phyloP scores from a whole-genome alignment of 371 early-diverging fungal genomes.

The Entomophthora muscae region DNA sequence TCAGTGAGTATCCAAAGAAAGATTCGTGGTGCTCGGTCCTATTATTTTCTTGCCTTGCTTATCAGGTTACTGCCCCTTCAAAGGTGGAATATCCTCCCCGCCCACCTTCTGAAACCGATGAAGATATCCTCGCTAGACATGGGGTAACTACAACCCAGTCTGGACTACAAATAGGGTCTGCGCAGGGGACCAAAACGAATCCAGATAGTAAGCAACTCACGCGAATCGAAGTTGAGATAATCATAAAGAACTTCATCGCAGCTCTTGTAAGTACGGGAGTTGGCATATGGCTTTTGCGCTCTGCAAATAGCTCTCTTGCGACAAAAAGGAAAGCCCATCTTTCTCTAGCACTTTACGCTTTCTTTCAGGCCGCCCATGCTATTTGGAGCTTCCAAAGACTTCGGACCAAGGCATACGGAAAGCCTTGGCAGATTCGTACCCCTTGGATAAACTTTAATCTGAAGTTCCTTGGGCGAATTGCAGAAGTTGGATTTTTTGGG shows the following conservation, averaged over 20 bases:
- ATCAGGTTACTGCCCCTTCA: neutral
- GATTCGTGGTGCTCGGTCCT: neutral
- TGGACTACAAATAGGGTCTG: neutral
- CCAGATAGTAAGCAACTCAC: neutral
- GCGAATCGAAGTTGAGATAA: neutral
- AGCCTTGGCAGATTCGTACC: neutral
- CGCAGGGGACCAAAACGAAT: neutral
- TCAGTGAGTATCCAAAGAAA: neutral
- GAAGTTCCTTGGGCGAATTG: neutral
- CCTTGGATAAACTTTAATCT: slow-evolving; percentile 6
- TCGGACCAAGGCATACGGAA: neutral
- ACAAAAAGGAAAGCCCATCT: neutral
- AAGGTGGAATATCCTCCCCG: neutral
- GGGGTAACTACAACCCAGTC: neutral
- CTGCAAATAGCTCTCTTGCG: neutral
- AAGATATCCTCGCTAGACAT: neutral
- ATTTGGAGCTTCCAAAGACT: neutral
- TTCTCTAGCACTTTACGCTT: neutral
- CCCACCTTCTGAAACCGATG: neutral
- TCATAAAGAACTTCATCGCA: neutral
- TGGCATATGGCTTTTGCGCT: neutral
- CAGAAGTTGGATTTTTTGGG: neutral
- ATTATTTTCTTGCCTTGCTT: neutral
- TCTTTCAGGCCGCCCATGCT: neutral
- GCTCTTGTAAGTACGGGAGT: neutral